Evolutionary conservation across 768 basidiomycete species (phyloP).

Genomic region (Mrakia frigida): DNA sequence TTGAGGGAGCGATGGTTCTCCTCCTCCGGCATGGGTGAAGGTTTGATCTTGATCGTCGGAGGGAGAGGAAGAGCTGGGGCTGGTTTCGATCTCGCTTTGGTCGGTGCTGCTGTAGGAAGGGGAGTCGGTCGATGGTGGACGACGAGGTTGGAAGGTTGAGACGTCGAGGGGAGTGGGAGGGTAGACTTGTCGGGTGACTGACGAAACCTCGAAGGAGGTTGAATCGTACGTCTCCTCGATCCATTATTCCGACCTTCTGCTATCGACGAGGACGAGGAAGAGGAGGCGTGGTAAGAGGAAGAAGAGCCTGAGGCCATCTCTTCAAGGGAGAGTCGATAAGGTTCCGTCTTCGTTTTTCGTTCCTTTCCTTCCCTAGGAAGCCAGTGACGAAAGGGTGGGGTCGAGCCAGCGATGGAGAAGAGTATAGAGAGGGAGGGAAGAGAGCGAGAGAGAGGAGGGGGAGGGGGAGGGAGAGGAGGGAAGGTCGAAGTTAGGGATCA

Average conservation of each 20-base stretch:
- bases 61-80: background rate
- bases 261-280: background rate
- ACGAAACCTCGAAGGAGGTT: background rate
- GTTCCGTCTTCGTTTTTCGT: background rate
- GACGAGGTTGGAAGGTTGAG: background rate
- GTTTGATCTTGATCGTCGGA: constrained; percentile 1
- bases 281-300: background rate
- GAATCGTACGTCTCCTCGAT: background rate
- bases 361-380: background rate
- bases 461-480: background rate
- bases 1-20: background rate
- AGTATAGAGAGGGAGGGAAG: background rate
- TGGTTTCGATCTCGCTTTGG: background rate
- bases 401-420: background rate
- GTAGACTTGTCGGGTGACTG: background rate
- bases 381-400: background rate
- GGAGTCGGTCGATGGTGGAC: background rate
- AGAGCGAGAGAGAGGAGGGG: background rate
- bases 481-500: background rate
- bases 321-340: background rate
- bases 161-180: background rate
- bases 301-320: background rate
- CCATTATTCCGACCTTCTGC: too few species aligned
- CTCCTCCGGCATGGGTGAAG: background rate
- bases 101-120: background rate